Evolutionary conservation across 352 stramenopile genomes (phyloP), one percentile per base, ranked within the genome.

Genomic region (Plasmopara muralis): DNA sequence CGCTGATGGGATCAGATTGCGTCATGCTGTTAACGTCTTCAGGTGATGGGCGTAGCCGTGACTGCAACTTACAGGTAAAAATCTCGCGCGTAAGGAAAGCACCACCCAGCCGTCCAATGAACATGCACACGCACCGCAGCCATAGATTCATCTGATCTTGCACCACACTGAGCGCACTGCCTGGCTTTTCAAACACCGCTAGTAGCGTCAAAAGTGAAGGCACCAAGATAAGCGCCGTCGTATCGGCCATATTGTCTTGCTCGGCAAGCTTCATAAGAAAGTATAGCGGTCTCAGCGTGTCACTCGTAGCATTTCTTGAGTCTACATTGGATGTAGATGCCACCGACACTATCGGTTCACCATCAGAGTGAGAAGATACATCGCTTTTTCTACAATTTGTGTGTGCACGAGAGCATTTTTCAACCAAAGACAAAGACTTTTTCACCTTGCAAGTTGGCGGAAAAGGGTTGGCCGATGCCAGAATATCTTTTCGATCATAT

Each of bases 171-270:
- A 89, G 65, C 2, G 74, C 76, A 45, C 75, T 74, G 0, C 77
- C 72, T 14, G 82, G 79, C 41, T 87, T 87, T 29, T 88, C 79
- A 16, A 92, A 83, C 20, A 87, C 76, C 0, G 81, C 75, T 3
- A 92, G 62, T 16, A 90, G 54, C 16, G 83, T 89, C 29, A 93
- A 41, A 15, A 93, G 58, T 12, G 83, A 89, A 34, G 83, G 83
- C 15, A 93, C 83, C 29, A 93, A 62, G 52, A 93, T 89, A 8
- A 93, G 72, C 6, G 83, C 83, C 0, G 80, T 92, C 34, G 83
- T 91, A 49, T 93, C 83, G 2, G 83, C 83, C 83, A 93, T 93
- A 43, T 91, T 91, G 60, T 93, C 83, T 61, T 93, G 83, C 48
- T 93, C 83, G 0, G 83, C 83, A 4, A 93, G 64, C 43, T 93